Percentiles rank a stretch among this genome's conserved stretches.
phyloP scores from a whole-genome alignment of 2,329 filamentous ascomycete species.

The Clathrospora elynae region DNA sequence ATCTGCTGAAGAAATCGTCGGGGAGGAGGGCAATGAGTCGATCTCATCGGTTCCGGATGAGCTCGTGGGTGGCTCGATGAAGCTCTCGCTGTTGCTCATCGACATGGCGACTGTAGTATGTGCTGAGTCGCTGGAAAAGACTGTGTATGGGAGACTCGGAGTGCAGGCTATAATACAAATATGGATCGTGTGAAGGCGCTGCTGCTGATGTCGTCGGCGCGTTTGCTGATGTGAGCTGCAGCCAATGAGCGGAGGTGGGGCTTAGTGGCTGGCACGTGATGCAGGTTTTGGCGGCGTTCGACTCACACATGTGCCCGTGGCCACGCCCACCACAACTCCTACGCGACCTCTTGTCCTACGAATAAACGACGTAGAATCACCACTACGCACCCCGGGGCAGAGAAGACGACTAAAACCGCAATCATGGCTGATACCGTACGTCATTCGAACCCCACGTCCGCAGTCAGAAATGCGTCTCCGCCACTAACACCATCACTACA shows the following conservation, averaged over 20 bases:
- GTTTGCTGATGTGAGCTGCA: conserved; percentile 22
- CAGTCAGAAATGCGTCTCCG: too few species aligned
- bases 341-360: conserved; percentile 4
- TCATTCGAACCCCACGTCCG: conserved; percentile 34
- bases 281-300: conserved; percentile 26
- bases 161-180: not conserved
- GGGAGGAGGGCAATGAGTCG: conserved; percentile 58
- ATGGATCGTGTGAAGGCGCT: not conserved
- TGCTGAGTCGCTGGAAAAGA: not conserved
- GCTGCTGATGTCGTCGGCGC: conserved; percentile 10
- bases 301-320: conserved; percentile 24
- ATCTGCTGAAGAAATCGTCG: conserved; percentile 56
- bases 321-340: too few species aligned
- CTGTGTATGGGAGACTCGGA: conserved; percentile 1
- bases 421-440: conserved; percentile 59
- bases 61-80: conserved; percentile 41
- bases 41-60: conserved; percentile 51
- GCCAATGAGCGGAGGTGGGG: conserved; percentile 38
- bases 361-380: not conserved
- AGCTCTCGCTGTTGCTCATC: conserved; percentile 45
- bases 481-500: conserved; percentile 34
- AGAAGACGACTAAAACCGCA: conserved; percentile 42
- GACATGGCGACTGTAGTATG: conserved; percentile 36
- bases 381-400: conserved; percentile 5
- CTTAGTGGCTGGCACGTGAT: conserved; percentile 27